Percentiles rank a stretch among this genome's conserved stretches.
Evolutionary conservation across 73 alveolate species (phyloP).

Genomic region (Durusdinium trenchii): DNA sequence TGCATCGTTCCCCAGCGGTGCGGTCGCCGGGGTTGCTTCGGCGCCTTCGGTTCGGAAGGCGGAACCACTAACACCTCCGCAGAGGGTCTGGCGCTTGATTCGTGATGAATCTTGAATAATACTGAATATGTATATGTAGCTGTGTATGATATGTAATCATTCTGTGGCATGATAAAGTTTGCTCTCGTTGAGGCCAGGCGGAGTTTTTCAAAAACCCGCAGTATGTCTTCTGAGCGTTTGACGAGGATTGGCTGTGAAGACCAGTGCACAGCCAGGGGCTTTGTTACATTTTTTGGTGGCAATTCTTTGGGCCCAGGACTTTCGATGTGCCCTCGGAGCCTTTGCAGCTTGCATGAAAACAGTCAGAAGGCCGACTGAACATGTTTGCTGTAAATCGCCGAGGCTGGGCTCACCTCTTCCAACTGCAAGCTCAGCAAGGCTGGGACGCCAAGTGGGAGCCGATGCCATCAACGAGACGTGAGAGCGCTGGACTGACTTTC

Average conservation of each 20-base stretch:
- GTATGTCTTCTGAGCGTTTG: too few relatives aligned
- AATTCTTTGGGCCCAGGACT: neutral
- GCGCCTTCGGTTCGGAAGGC: too few relatives aligned
- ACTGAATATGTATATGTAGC: neutral
- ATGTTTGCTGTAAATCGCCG: neutral
- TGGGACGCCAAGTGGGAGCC: neutral
- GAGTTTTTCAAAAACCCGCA: too few relatives aligned
- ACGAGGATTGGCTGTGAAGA: too few relatives aligned
- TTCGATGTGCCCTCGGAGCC: conserved; percentile 62
- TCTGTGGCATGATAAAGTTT: neutral
- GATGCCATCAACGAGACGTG: neutral
- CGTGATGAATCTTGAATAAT: too few relatives aligned
- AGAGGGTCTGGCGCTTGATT: too few relatives aligned
- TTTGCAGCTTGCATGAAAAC: neutral
- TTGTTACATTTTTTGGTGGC: too few relatives aligned
- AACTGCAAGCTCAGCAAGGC: conserved; percentile 11
- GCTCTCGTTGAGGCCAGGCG: neutral
- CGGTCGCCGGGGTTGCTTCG: too few relatives aligned
- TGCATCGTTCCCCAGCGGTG: too few relatives aligned
- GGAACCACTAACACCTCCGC: too few relatives aligned
- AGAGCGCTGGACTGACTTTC: too few relatives aligned
- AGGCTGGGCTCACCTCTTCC: conserved; percentile 65
- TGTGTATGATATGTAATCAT: neutral
- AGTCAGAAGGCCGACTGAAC: neutral
- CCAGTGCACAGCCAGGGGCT: too few relatives aligned